Conservation (phyloP, 2,329 filamentous ascomycete species). For the Botryotinia globosa region DNA sequence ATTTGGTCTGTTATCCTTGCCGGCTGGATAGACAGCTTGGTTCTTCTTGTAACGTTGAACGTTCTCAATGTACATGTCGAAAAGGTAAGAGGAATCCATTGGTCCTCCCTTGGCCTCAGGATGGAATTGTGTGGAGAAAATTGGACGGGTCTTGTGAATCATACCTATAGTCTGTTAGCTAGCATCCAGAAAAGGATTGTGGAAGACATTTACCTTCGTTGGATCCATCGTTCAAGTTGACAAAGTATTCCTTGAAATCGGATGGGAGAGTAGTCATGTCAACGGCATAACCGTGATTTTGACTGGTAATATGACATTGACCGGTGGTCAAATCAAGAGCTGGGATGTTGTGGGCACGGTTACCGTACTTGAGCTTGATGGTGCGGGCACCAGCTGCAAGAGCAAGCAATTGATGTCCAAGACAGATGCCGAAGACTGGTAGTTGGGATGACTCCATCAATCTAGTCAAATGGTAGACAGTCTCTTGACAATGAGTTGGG, state of each 20-base stretch:
- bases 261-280: slow-evolving; percentile 76
- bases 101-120: slow-evolving; percentile 97
- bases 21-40: slow-evolving; percentile 64
- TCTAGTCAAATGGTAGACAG: slow-evolving; percentile 85
- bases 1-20: slow-evolving; percentile 83
- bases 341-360: slow-evolving; percentile 98
- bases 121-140: slow-evolving; percentile 98
- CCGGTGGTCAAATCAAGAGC: slow-evolving; percentile 91
- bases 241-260: slow-evolving; percentile 97
- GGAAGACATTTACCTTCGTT: slow-evolving; percentile 67
- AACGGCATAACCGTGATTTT: slow-evolving; percentile 98
- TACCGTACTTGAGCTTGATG: slow-evolving; percentile 98
- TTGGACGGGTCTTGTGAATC: slow-evolving; percentile 92
- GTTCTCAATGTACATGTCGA: slow-evolving; percentile 92
- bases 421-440: slow-evolving; percentile 95
- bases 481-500: slow-evolving; percentile 92
- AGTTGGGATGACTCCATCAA: slow-evolving; percentile 89
- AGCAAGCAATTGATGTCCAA: slow-evolving; percentile 93
- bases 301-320: slow-evolving; percentile 96
- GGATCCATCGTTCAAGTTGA: slow-evolving; percentile 95
- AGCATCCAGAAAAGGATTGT: not conserved
- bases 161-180: slow-evolving; percentile 52
- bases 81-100: slow-evolving; percentile 92
- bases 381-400: slow-evolving; percentile 85
- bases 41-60: slow-evolving; percentile 85